phyloP scores from a whole-genome alignment of 2,329 filamentous ascomycete species.

The Cercospora sp. region DNA sequence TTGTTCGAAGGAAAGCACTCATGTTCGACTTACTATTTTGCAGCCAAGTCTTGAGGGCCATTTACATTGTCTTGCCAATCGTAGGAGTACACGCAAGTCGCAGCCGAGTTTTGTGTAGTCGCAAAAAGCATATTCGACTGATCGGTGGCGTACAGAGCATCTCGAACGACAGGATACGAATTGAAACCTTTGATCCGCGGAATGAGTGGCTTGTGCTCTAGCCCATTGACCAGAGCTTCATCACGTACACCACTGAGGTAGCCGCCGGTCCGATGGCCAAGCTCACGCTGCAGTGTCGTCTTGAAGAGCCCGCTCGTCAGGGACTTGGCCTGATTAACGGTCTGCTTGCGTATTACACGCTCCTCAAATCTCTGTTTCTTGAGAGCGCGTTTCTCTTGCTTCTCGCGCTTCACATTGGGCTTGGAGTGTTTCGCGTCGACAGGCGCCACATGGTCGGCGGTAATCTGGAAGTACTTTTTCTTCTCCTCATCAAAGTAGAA shows the following conservation, averaged over 20 bases:
- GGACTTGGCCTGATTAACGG: constrained; percentile 14
- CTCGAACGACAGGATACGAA: background rate
- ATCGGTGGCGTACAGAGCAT: background rate
- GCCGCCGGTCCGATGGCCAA: background rate
- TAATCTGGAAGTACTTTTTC: constrained; percentile 54
- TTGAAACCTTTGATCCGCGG: background rate
- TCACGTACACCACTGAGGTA: background rate
- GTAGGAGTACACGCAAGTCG: background rate
- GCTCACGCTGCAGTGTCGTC: constrained; percentile 5
- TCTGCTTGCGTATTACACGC: constrained; percentile 28
- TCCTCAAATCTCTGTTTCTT: constrained; percentile 37
- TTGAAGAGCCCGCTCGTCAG: background rate
- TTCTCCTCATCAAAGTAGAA: constrained; percentile 45
- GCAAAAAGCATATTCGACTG: constrained; percentile 6
- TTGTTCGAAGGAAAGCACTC: background rate
- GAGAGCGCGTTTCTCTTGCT: constrained; percentile 30
- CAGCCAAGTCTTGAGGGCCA: background rate
- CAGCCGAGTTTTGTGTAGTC: background rate
- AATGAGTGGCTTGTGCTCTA: background rate
- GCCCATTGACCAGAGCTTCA: background rate
- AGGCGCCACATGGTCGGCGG: constrained; percentile 42
- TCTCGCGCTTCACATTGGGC: constrained; percentile 43
- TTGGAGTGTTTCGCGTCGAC: constrained; percentile 44
- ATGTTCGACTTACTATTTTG: background rate
- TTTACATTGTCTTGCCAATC: background rate